A percentile compares a stretch with the other conserved stretches of the same genome.
phyloP scores from a whole-genome alignment of 2,329 filamentous ascomycete genomes.

The Fusarium floridanum region DNA sequence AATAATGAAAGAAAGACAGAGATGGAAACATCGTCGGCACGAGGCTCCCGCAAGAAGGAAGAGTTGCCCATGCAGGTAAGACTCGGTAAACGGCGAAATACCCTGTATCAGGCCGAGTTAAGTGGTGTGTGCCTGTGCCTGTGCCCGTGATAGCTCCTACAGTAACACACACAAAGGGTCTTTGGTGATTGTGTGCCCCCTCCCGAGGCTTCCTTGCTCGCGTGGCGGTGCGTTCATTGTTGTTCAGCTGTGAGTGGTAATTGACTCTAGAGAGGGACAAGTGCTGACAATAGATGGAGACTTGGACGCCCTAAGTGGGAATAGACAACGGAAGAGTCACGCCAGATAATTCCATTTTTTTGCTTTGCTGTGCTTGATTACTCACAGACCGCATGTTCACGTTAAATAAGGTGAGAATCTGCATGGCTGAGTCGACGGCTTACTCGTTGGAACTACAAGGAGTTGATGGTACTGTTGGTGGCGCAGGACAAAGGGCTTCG shows the following conservation, averaged over 20 bases:
- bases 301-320: neutral
- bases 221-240: neutral
- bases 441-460: neutral
- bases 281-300: neutral
- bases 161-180: neutral
- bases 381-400: slow-evolving; percentile 3
- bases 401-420: neutral
- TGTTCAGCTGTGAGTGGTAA: neutral
- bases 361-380: neutral
- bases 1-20: slow-evolving; percentile 27
- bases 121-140: neutral
- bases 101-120: neutral
- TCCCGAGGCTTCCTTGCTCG: neutral
- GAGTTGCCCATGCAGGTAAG: slow-evolving; percentile 36
- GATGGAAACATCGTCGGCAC: slow-evolving; percentile 20
- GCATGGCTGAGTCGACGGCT: neutral
- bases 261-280: neutral
- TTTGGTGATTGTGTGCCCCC: neutral
- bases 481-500: neutral
- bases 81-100: slow-evolving; percentile 22
- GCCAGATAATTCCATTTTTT: neutral
- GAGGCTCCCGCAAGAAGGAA: neutral
- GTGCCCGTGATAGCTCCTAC: neutral
- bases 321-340: neutral
- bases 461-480: neutral